Conservation (phyloP, 345 rosid genomes). For the Corymbia maculata region DNA sequence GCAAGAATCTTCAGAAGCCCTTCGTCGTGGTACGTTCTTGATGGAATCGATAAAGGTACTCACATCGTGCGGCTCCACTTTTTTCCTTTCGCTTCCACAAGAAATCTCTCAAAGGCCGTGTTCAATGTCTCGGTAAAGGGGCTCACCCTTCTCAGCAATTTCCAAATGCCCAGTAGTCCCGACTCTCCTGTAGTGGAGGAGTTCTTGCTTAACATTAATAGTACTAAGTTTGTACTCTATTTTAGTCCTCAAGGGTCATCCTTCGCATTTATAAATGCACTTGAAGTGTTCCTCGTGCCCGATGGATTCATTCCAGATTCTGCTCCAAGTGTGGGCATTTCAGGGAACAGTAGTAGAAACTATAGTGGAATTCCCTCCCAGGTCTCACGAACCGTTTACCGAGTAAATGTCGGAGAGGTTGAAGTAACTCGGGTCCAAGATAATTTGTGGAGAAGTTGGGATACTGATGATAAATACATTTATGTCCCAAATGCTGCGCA, state of each 20-base stretch:
- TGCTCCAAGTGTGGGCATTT: background rate
- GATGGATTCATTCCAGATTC: constrained; percentile 7
- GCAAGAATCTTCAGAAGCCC: constrained; percentile 30
- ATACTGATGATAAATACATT: constrained; percentile 17
- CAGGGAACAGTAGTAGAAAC: background rate
- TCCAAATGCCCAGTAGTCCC: background rate
- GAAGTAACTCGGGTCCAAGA: constrained; percentile 14
- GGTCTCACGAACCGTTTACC: constrained; percentile 18
- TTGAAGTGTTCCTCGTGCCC: constrained; percentile 42
- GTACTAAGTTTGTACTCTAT: constrained; percentile 4
- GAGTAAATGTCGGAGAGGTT: constrained; percentile 37
- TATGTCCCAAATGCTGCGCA: background rate
- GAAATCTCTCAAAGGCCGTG: constrained; percentile 16
- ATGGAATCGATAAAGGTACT: constrained; percentile 7
- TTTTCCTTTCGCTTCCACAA: constrained; percentile 4
- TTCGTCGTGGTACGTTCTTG: constrained; percentile 21
- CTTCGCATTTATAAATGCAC: constrained; percentile 54
- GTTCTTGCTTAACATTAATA: constrained; percentile 20
- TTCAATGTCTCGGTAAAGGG: constrained; percentile 26
- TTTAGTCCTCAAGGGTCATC: constrained; percentile 30
- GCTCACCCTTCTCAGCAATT: constrained; percentile 15
- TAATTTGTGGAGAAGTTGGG: constrained; percentile 32
- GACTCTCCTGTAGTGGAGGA: constrained; percentile 20
- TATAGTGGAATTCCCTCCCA: background rate
- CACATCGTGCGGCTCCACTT: constrained; percentile 44